These are phyloP conservation scores for Colletotrichum caudatum DNA, from an alignment of 2,329 filamentous ascomycete species.

Conservation along the genomic window DNA sequence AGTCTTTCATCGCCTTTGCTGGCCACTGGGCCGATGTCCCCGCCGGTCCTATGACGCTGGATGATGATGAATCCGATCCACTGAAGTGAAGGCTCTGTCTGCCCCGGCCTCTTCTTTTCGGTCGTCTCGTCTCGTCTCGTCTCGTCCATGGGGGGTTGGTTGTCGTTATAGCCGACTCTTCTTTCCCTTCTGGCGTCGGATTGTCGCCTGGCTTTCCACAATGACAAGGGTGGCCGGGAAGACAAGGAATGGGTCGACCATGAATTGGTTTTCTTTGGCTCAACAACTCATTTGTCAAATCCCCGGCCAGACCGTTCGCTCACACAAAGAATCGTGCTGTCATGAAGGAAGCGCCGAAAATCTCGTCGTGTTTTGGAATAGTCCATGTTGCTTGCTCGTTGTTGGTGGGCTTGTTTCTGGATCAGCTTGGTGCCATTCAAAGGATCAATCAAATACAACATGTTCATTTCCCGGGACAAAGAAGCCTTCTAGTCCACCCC, in stretches of 20 bases:
- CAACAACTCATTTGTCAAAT: not conserved
- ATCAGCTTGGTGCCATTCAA: not conserved
- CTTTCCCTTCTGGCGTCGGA: not conserved
- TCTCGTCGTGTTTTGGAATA: not conserved
- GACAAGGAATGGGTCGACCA: not conserved
- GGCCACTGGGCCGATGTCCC: conserved; percentile 34
- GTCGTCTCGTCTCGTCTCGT: not conserved
- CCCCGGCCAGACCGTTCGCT: not conserved
- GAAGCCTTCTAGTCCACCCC: not conserved
- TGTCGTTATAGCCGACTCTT: not conserved
- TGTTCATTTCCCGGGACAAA: conserved; percentile 17
- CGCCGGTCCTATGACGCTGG: not conserved
- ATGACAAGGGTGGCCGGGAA: not conserved
- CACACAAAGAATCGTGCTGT: not conserved
- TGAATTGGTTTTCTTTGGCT: not conserved
- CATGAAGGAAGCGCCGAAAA: not conserved
- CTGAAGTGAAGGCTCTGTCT: not conserved
- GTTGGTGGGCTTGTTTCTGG: not conserved
- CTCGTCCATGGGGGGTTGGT: not conserved
- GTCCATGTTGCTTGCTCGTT: conserved; percentile 1
- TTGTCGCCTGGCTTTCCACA: not conserved
- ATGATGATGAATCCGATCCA: conserved; percentile 11
- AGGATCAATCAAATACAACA: conserved; percentile 16
- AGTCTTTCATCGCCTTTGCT: conserved; percentile 22
- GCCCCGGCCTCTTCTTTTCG: not conserved